phyloP scores from a whole-genome alignment of 2,329 filamentous ascomycete genomes.

The Helotiales sp. region DNA sequence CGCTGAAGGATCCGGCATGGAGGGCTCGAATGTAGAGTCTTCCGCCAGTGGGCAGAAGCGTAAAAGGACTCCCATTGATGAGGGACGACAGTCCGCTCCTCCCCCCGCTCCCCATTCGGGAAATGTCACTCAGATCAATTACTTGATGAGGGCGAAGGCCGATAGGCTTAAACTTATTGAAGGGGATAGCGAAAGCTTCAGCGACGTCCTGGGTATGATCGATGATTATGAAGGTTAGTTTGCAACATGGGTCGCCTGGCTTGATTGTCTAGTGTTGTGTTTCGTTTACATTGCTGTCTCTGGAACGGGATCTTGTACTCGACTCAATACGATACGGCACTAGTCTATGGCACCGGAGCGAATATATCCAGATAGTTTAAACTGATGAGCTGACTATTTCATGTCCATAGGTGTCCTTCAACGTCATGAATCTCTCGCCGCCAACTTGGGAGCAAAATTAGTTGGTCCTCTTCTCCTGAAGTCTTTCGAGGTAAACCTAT shows the following conservation, averaged over 20 bases:
- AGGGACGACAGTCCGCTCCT: slow-evolving; percentile 40
- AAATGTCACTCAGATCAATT: slow-evolving; percentile 55
- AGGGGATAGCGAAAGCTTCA: slow-evolving; percentile 69
- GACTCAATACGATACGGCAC: too few species aligned
- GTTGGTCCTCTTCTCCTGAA: slow-evolving; percentile 83
- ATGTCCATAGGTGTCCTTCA: slow-evolving; percentile 68
- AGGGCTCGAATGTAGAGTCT: background rate
- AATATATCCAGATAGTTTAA: background rate
- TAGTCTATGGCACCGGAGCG: background rate
- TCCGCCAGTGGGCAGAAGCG: slow-evolving; percentile 28
- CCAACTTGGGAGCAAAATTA: slow-evolving; percentile 82
- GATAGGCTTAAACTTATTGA: slow-evolving; percentile 57
- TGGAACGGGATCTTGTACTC: background rate
- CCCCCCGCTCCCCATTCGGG: slow-evolving; percentile 44
- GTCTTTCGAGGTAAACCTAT: slow-evolving; percentile 65
- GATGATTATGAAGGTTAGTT: slow-evolving; percentile 73
- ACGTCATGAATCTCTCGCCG: slow-evolving; percentile 84
- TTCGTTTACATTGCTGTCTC: background rate
- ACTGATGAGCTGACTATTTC: background rate
- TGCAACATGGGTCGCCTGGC: background rate
- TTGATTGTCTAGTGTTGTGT: background rate
- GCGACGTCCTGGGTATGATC: slow-evolving; percentile 73
- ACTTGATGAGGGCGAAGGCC: slow-evolving; percentile 52
- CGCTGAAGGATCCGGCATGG: background rate
- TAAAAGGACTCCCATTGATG: slow-evolving; percentile 36